Percentiles rank a stretch among this genome's conserved stretches.
phyloP scores from a whole-genome alignment of 768 basidiomycete species.

The Panaeolus papilionaceus region DNA sequence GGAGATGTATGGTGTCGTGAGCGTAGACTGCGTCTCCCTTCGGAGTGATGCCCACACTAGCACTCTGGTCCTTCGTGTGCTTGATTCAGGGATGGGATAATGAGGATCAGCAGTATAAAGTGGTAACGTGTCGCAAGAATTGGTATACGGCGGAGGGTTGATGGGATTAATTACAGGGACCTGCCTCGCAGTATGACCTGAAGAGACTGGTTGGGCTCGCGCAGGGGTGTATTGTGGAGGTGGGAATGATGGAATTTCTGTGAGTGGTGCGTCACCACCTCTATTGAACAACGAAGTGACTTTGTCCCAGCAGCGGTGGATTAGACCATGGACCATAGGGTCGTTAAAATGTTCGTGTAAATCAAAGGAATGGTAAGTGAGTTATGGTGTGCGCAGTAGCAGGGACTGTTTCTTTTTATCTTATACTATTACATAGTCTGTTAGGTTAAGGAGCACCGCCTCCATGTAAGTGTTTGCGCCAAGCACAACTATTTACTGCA shows the following conservation, averaged over 20 bases:
- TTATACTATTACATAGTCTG: not conserved
- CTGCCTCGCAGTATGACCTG: not conserved
- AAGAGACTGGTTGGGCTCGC: not conserved
- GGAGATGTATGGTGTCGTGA: not conserved
- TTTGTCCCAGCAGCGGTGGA: not conserved
- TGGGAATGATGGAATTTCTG: not conserved
- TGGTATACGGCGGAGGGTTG: not conserved
- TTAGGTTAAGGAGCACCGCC: not conserved
- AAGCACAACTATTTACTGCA: not conserved
- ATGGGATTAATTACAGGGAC: not conserved
- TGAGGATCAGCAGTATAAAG: not conserved
- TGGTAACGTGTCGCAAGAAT: slow-evolving; percentile 3
- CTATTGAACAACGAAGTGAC: not conserved
- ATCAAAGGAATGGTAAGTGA: not conserved
- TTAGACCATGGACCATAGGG: not conserved
- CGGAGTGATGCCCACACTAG: not conserved
- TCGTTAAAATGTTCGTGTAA: not conserved
- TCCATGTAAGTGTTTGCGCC: not conserved
- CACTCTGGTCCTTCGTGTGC: not conserved
- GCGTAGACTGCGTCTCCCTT: not conserved
- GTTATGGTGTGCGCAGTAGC: not conserved
- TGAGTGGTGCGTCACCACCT: not conserved
- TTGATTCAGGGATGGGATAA: not conserved
- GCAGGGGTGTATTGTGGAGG: slow-evolving; percentile 1
- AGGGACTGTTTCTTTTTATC: not conserved